These are phyloP conservation scores for Magnolia officinalis DNA, from an alignment of 164 flowering plant genomes.

Conservation along the genomic window DNA sequence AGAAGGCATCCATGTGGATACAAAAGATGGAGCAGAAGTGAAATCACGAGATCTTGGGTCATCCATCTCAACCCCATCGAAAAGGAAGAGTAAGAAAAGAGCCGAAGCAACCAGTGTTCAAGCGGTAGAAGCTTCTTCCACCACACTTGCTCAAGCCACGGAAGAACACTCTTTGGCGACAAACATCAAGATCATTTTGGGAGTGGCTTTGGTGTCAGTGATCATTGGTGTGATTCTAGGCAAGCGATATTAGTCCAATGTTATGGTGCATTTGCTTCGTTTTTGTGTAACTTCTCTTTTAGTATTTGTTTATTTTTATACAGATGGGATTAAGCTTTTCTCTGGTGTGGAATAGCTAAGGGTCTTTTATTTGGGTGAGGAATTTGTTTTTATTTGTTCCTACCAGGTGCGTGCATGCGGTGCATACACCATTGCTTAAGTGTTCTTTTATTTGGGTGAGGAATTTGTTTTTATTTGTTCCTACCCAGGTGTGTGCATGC, in stretches of 20 bases:
- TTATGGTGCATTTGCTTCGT: background rate
- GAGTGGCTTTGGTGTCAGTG: constrained; percentile 75
- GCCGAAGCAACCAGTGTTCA: constrained; percentile 46
- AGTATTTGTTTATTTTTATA: constrained; percentile 7
- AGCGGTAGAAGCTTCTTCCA: constrained; percentile 34
- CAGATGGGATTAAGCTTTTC: constrained; percentile 12
- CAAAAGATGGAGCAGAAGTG: constrained; percentile 42
- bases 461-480: constrained; percentile 35
- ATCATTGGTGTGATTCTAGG: constrained; percentile 85
- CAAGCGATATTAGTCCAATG: constrained; percentile 50
- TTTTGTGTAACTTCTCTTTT: background rate
- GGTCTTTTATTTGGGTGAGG: constrained; percentile 32
- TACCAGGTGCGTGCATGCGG: constrained; percentile 5
- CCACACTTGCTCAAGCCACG: constrained; percentile 15
- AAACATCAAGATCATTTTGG: constrained; percentile 57
- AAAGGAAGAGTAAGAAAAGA: constrained; percentile 73
- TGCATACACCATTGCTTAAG: background rate
- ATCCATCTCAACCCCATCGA: constrained; percentile 49
- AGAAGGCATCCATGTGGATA: constrained; percentile 19
- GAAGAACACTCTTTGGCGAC: constrained; percentile 33
- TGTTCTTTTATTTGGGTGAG: constrained; percentile 30
- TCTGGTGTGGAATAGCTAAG: constrained; percentile 9
- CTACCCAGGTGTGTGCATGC: constrained; percentile 13
- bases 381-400: constrained; percentile 33
- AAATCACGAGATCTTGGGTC: constrained; percentile 71